phyloP scores from a whole-genome alignment of 2,329 filamentous ascomycete species.

The Microcyclosporella mali region DNA sequence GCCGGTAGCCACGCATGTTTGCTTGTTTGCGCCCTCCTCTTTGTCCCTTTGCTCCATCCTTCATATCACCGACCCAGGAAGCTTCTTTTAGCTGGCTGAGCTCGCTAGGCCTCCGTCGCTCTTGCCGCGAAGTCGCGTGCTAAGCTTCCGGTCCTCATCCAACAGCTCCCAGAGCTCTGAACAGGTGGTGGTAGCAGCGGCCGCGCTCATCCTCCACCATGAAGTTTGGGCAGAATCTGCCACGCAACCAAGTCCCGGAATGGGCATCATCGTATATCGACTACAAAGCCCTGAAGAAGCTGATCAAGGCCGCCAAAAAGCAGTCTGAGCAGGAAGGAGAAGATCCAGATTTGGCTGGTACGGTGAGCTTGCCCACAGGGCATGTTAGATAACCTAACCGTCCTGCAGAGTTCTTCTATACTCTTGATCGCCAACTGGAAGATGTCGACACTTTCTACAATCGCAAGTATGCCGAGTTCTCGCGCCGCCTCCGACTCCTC shows the following conservation, averaged over 20 bases:
- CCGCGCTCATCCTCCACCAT: conserved; percentile 10
- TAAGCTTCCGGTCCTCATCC: not conserved
- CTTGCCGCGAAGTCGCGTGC: not conserved
- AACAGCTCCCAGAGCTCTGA: not conserved
- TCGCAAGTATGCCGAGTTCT: conserved; percentile 82
- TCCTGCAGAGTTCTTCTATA: conserved; percentile 83
- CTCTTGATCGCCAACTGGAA: conserved; percentile 92
- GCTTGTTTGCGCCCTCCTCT: no score
- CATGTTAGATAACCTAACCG: conserved; percentile 22
- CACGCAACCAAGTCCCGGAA: conserved; percentile 78
- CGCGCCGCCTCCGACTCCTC: conserved; percentile 75
- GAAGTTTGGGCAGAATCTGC: conserved; percentile 52
- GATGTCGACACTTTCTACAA: conserved; percentile 96
- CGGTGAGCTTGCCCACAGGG: conserved; percentile 34
- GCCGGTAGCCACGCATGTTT: no score
- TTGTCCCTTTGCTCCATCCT: no score
- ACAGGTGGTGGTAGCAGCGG: not conserved
- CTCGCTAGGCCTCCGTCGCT: not conserved
- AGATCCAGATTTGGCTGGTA: conserved; percentile 85
- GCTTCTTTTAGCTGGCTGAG: no score
- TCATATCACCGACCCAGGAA: no score
- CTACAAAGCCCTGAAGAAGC: conserved; percentile 89
- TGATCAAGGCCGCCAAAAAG: conserved; percentile 74
- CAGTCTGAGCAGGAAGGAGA: conserved; percentile 40
- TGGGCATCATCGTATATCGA: conserved; percentile 81